Evolutionary conservation across 140 eudicot species (phyloP).

Genomic region (Oenanthe javanica): DNA sequence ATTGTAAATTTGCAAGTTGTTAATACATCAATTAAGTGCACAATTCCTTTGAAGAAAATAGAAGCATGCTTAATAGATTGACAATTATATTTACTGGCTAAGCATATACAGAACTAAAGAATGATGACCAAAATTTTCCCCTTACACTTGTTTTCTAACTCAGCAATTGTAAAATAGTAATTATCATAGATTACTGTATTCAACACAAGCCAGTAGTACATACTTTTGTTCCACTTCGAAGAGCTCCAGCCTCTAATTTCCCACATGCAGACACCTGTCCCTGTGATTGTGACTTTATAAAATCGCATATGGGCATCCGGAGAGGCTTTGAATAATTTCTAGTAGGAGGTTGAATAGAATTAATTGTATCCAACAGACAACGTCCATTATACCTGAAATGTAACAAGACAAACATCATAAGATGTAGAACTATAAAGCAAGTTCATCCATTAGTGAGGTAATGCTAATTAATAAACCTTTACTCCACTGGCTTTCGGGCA

Average conservation of each 20-base stretch:
- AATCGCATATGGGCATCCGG: constrained; percentile 84
- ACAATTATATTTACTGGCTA: too few relatives aligned
- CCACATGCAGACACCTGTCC: constrained; percentile 88
- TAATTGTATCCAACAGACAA: constrained; percentile 70
- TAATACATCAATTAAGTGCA: too few relatives aligned
- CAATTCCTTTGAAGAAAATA: too few relatives aligned
- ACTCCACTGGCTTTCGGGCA: background rate
- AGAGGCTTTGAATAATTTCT: constrained; percentile 85
- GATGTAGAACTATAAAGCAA: background rate
- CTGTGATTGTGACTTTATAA: constrained; percentile 63
- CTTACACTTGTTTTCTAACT: background rate
- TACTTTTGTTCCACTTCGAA: constrained; percentile 69
- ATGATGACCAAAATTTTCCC: background rate
- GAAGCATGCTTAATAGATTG: too few relatives aligned
- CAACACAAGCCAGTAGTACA: constrained; percentile 15
- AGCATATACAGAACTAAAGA: background rate
- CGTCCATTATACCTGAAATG: constrained; percentile 77
- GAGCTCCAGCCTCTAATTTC: constrained; percentile 82
- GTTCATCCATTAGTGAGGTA: background rate
- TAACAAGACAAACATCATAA: constrained; percentile 10
- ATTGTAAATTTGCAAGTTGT: too few relatives aligned
- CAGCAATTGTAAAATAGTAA: background rate
- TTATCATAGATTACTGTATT: background rate
- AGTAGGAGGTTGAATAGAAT: constrained; percentile 64
- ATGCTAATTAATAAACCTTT: background rate